A percentile compares a stretch with the other conserved stretches of the same genome.
phyloP scores from a whole-genome alignment of 2,329 filamentous ascomycete genomes.

The Epichloe glyceriae region DNA sequence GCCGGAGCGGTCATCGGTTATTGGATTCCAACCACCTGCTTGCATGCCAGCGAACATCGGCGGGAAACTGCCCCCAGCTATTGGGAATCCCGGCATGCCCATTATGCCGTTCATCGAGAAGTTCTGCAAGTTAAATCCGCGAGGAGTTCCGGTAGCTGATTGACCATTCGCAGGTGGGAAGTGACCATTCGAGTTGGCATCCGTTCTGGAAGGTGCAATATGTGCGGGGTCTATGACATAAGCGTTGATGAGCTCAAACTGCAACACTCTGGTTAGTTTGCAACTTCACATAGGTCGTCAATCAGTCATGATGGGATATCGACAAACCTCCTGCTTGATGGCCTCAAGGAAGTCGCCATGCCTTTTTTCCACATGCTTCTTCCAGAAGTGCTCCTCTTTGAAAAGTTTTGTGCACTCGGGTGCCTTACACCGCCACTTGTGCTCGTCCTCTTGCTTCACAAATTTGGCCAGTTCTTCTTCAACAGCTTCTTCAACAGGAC shows the following conservation, averaged over 20 bases:
- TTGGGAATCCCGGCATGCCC: constrained; percentile 46
- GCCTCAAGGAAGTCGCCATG: constrained; percentile 77
- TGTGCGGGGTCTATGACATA: constrained; percentile 92
- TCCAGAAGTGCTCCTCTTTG: constrained; percentile 95
- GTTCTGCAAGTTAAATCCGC: constrained; percentile 77
- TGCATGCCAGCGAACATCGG: constrained; percentile 42
- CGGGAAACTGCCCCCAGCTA: constrained; percentile 32
- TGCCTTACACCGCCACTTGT: constrained; percentile 93
- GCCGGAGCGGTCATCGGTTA: constrained; percentile 43
- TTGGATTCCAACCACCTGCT: constrained; percentile 36
- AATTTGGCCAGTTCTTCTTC: constrained; percentile 76
- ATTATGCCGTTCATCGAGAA: constrained; percentile 49
- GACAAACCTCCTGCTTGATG: constrained; percentile 63
- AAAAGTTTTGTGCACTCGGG: constrained; percentile 94
- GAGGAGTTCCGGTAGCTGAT: constrained; percentile 68
- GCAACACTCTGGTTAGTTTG: constrained; percentile 6
- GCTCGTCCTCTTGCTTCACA: constrained; percentile 94
- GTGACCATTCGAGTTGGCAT: constrained; percentile 91
- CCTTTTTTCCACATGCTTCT: constrained; percentile 93
- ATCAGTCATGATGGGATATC: constrained; percentile 29
- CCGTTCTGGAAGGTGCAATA: constrained; percentile 83
- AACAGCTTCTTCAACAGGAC: constrained; percentile 70
- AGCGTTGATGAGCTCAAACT: constrained; percentile 84
- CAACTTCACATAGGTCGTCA: constrained; percentile 31
- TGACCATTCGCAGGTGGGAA: constrained; percentile 74